Base-by-base conservation (phyloP, 352 stramenopile species). In the Phytophthora hibernalis region DNA sequence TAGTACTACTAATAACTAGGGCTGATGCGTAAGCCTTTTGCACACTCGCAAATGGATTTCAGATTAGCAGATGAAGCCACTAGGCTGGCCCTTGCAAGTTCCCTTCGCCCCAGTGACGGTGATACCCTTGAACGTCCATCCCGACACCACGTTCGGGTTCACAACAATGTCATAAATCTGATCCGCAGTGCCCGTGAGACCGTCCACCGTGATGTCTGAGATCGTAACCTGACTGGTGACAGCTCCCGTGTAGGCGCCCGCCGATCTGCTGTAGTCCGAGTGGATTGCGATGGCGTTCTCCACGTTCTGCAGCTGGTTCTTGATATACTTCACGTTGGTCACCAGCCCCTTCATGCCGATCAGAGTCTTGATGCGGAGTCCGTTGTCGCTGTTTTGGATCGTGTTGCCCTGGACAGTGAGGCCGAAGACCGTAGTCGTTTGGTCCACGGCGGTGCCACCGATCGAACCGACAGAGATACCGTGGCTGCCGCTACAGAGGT, bases 401-500 rank as follows among this genome's bases (percentile, higher is more conserved):
- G 52, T 69, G 59, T 77, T 78, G 22, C 52, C 47, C 15, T 54
- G 20, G 2, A 82, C 70, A 3, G 60, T 73, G 0, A 82, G 61
- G 21, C 61, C 64, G 8, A 44, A 54, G 13, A 80, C 72, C 1
- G 72, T 80, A n/a, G 51, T 26, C 0, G 68, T 64, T 4, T 49
- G 16, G 13, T 61, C 44, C 1, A 72, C 21, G 1, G 52, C 18
- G 5, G 31, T 43, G 13, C 70, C 70, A 38, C 61, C 70, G 21
- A 79, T 20, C n/a, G 70, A 78, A 3, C 70, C 70, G 24, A 79
- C 60, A 3, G 70, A 78, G 28, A 78, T 63, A 22, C 70, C 65
- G 31, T 66, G 50, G 13, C 65, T 24, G 26, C 52, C 56, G 24
- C 37, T 58, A 42, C 66, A 61, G 12, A 22, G 20, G 40, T 70